Base-by-base conservation (phyloP, 2,329 filamentous ascomycete species). In the Aspergillus sp. region DNA sequence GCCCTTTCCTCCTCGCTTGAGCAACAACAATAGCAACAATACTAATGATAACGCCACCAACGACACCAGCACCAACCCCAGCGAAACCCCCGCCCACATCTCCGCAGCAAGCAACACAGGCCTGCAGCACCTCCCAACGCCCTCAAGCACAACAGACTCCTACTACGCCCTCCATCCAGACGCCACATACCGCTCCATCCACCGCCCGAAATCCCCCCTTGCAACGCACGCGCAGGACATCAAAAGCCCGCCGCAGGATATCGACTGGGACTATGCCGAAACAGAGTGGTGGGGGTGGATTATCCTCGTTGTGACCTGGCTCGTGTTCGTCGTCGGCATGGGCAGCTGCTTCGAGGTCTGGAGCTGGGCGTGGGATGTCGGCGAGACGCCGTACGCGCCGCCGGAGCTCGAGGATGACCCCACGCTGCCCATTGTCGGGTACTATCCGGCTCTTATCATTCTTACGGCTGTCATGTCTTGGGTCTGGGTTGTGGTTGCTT, bases 301-400 rank as follows among this genome's bases (percentile, higher is more conserved):
- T 5, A 81, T 98, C 29, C 67, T 98, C 19, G 66, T 82, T 25
- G 80, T 85, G 29, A 98, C 93, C 0, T 98, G 93, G 91, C 66
- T 93, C 27, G 86, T 95, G 15, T 96, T 98, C 57, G 86, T 96
- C 13, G 77, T 91, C 1, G 91, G 91, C 19, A 96, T 98, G 83
- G 91, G 91, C 33, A 93, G 84, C 31, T 95, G 86, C 57, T 72
- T 96, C 28, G 89, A 83, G 14, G 78, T 96, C 14, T 98, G 91
- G 91, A 91, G 80, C 59, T 98, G 91, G 91, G 91, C 91, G 2
- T 98, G 91, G 91, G 89, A 96, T 64, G 89, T 96, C 2, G 89
- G 89, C 28, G 86, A 89, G 58, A 95, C 86, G 20, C 89, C 89
- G 0, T 94, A 94, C 60, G 89, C 89, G 33, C 89, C 89, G 31